Evolutionary conservation across 257 asterid genomes (phyloP).

Genomic region (Verbena officinalis): DNA sequence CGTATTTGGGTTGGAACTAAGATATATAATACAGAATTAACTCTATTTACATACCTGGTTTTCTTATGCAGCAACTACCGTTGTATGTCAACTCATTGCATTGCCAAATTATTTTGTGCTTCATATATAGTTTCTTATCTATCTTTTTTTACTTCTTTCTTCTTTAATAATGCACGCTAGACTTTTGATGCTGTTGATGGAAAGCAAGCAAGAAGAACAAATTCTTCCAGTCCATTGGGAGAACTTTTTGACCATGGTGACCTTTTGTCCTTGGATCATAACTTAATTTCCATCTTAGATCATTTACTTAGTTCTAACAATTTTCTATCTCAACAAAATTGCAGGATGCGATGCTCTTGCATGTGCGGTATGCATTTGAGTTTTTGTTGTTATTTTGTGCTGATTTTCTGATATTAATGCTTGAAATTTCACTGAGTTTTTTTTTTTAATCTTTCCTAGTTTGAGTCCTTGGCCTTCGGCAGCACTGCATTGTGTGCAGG

Average conservation of each 20-base stretch:
- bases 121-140: slow-evolving; percentile 24
- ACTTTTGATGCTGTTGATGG: slow-evolving; percentile 99
- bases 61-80: neutral
- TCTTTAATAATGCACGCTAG: slow-evolving; percentile 38
- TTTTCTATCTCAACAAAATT: slow-evolving; percentile 29
- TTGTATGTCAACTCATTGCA: neutral
- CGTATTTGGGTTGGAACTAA: slow-evolving; percentile 17
- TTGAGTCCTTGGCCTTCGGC: slow-evolving; percentile 93
- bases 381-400: slow-evolving; percentile 30
- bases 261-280: slow-evolving; percentile 17
- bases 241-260: slow-evolving; percentile 99
- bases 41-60: neutral
- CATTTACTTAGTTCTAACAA: slow-evolving; percentile 25
- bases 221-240: slow-evolving; percentile 97
- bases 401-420: slow-evolving; percentile 25
- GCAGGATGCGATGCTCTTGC: slow-evolving; percentile 99
- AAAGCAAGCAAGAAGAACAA: slow-evolving; percentile 98
- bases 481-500: slow-evolving; percentile 98
- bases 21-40: slow-evolving; percentile 1
- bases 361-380: slow-evolving; percentile 80
- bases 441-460: slow-evolving; percentile 40
- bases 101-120: slow-evolving; percentile 9
- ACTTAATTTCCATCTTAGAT: slow-evolving; percentile 11
- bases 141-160: slow-evolving; percentile 19
- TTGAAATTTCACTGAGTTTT: slow-evolving; percentile 26